Evolutionary conservation across 257 asterid genomes (phyloP), one percentile per base, ranked within the genome.

Genomic region (Fraxinus excelsior): DNA sequence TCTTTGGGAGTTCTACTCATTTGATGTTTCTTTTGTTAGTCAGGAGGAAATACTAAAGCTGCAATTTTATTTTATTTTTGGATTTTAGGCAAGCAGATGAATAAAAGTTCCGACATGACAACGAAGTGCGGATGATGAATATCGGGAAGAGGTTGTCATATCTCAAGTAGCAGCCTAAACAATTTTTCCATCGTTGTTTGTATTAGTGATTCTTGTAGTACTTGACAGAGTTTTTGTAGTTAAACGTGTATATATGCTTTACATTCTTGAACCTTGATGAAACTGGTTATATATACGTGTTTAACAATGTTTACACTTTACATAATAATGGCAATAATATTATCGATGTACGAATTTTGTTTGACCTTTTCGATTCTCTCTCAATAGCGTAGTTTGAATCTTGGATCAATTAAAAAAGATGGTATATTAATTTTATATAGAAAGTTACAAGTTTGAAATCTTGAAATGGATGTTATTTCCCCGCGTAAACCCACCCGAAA

Each of bases 21-120:
- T 16, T 49, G 60, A 18, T 23, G 34, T 26, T 62, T 62, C 29
- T 62, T 62, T 62, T 62, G 68, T 23, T 11, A 12, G 8, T 62
- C 28, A 19, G 65, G 34, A 62, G 34, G 16, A 16, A 23, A 62
- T 7, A 56, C 31, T 62, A 4, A 62, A 12, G 29, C 29, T 60
- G 0, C 29, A 3, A 23, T 37, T 7, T 37, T 37, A 6, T 1
- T 58, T 25, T 3, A 5, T 21, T 44, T 51, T 6, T 16, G 38
- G 38, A 64, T 26, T 7, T 28, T 56, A 76, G 84, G 75, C 12
- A 26, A 76, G 28, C 70, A 62, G 81, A 51, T 76, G 67, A 74
- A 29, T 72, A 19, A n/a, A 42, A 40, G 16, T 6, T n/a, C 8
- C 23, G 74, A 71, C 34, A 51, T 9, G 32, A 49, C 34, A 65